phyloP scores from a whole-genome alignment of 2,329 filamentous ascomycete genomes.

The Colletotrichum sp. region DNA sequence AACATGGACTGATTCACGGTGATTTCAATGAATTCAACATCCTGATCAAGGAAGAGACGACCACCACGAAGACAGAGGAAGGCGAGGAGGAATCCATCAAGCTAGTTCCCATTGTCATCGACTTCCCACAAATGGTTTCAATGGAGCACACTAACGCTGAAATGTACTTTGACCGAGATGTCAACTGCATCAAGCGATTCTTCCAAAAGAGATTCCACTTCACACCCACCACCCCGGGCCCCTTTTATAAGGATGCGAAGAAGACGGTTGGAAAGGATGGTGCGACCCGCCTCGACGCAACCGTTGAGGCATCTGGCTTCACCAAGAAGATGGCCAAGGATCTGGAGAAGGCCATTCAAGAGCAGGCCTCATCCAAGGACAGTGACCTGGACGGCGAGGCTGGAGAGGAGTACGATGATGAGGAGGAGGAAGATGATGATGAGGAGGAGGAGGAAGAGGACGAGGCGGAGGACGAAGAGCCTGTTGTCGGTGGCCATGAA shows the following conservation, averaged over 20 bases:
- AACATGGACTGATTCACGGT: slow-evolving; percentile 90
- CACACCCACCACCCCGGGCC: slow-evolving; percentile 79
- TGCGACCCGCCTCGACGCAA: slow-evolving; percentile 77
- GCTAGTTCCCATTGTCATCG: slow-evolving; percentile 85
- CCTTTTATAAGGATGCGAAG: slow-evolving; percentile 83
- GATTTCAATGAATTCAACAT: slow-evolving; percentile 99
- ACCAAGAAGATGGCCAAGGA: slow-evolving; percentile 97
- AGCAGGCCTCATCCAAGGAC: slow-evolving; percentile 64
- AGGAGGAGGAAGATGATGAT: slow-evolving; percentile 19
- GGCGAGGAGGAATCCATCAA: slow-evolving; percentile 51
- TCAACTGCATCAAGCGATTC: slow-evolving; percentile 93
- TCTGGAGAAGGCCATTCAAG: slow-evolving; percentile 86
- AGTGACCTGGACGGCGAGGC: slow-evolving; percentile 39
- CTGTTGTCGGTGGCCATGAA: slow-evolving; percentile 18
- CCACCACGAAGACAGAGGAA: slow-evolving; percentile 35
- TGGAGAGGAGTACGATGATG: slow-evolving; percentile 30
- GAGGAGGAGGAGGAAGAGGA: slow-evolving; percentile 26
- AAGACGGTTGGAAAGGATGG: slow-evolving; percentile 73
- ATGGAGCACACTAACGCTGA: slow-evolving; percentile 93
- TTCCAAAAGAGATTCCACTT: slow-evolving; percentile 92
- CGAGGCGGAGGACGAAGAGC: slow-evolving; percentile 28
- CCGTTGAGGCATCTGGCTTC: slow-evolving; percentile 92
- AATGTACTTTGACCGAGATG: slow-evolving; percentile 97
- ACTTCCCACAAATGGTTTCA: slow-evolving; percentile 98
- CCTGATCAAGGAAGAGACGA: slow-evolving; percentile 78